Conservation (phyloP, 2,329 filamentous ascomycete genomes). For the Aspergillus niger region DNA sequence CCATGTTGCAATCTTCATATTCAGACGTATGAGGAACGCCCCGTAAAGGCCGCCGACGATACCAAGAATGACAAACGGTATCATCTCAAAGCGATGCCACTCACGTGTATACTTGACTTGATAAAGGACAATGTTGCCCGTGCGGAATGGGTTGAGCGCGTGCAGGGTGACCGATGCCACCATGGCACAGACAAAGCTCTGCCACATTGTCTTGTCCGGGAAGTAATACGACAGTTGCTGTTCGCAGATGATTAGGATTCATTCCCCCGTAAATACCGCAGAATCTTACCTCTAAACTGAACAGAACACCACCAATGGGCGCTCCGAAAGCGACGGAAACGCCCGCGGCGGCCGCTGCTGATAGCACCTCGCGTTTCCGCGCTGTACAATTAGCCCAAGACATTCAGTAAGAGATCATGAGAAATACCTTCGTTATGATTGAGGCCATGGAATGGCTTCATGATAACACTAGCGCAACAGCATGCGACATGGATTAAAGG, state of each 20-base stretch:
- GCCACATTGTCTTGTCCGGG: constrained; percentile 99
- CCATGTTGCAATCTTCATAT: constrained; percentile 83
- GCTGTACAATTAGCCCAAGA: constrained; percentile 54
- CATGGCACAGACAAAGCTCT: constrained; percentile 98
- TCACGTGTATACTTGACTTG: constrained; percentile 89
- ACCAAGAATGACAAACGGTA: constrained; percentile 84
- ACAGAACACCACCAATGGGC: constrained; percentile 90
- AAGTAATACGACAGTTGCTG: constrained; percentile 95
- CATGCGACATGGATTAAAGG: constrained; percentile 95
- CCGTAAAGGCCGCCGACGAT: constrained; percentile 92
- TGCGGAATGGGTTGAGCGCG: constrained; percentile 89
- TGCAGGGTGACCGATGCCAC: constrained; percentile 94
- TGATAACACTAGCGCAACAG: constrained; percentile 91
- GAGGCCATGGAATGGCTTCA: constrained; percentile 80
- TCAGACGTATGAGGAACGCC: constrained; percentile 89
- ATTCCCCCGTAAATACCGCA: too few species aligned
- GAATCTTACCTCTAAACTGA: constrained; percentile 78
- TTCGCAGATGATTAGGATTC: not conserved
- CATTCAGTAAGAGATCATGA: not conserved
- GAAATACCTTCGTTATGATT: constrained; percentile 78
- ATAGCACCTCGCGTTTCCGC: constrained; percentile 88
- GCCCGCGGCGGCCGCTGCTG: constrained; percentile 85
- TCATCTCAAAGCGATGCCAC: constrained; percentile 92
- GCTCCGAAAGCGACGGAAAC: constrained; percentile 94
- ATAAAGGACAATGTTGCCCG: constrained; percentile 92